These are phyloP conservation scores for Mucor racemosus DNA, from an alignment of 371 early-diverging fungal species.

Conservation along the genomic window DNA sequence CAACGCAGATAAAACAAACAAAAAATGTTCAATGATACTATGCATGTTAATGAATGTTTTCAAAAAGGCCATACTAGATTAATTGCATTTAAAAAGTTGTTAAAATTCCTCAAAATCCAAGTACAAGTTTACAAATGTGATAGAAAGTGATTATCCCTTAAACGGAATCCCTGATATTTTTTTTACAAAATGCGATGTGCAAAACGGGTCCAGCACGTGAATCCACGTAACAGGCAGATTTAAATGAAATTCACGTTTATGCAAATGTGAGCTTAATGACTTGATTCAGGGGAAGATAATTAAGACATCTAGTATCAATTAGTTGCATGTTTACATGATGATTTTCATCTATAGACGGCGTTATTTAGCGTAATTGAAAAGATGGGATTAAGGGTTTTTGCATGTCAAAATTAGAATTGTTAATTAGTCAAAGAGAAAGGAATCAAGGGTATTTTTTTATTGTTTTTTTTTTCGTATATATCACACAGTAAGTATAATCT, in stretches of 20 bases:
- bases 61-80: no score
- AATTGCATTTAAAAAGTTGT: no score
- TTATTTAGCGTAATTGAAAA: background rate
- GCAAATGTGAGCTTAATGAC: background rate
- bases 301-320: background rate
- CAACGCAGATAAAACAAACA: no score
- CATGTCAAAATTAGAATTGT: background rate
- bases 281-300: background rate
- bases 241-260: background rate
- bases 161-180: background rate
- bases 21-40: no score
- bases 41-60: no score
- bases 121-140: no score
- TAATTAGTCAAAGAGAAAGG: background rate
- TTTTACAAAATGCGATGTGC: background rate
- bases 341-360: no score
- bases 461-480: background rate
- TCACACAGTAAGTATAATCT: background rate
- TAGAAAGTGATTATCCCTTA: no score
- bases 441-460: slow-evolving; percentile 1
- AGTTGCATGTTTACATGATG: background rate
- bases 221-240: background rate
- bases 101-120: no score
- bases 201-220: slow-evolving; percentile 1
- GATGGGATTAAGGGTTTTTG: background rate